Evolutionary conservation across 2,329 filamentous ascomycete species (phyloP).

Genomic region (Fusarium mexicanum): DNA sequence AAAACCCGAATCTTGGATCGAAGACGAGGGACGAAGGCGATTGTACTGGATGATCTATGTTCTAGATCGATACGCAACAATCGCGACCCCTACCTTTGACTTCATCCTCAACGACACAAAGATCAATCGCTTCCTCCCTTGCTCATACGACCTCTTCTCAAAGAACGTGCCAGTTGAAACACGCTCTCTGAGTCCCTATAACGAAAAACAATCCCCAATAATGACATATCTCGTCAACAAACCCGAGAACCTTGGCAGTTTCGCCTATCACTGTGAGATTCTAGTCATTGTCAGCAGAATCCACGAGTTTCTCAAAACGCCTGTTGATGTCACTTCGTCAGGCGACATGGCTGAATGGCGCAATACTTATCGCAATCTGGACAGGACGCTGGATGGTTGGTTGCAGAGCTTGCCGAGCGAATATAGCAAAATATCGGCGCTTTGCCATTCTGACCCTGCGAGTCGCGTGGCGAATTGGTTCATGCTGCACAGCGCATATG

Average conservation of each 20-base stretch:
- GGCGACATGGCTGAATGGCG: slow-evolving; percentile 53
- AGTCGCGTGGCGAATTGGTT: slow-evolving; percentile 59
- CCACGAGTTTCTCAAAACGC: slow-evolving; percentile 54
- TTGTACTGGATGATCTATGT: slow-evolving; percentile 58
- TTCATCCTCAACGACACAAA: slow-evolving; percentile 53
- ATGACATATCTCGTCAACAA: slow-evolving; percentile 48
- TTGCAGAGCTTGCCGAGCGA: slow-evolving; percentile 55
- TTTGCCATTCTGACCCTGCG: slow-evolving; percentile 57
- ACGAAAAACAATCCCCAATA: slow-evolving; percentile 38
- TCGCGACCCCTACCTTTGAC: slow-evolving; percentile 53
- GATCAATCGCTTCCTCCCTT: slow-evolving; percentile 54
- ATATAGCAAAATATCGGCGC: slow-evolving; percentile 56
- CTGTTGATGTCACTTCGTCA: slow-evolving; percentile 52
- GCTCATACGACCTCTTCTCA: slow-evolving; percentile 57
- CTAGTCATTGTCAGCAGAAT: slow-evolving; percentile 54
- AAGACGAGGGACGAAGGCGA: slow-evolving; percentile 55
- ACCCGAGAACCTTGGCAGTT: slow-evolving; percentile 56
- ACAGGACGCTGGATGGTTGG: slow-evolving; percentile 53
- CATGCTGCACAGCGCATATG: slow-evolving; percentile 57
- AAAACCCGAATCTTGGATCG: slow-evolving; percentile 55
- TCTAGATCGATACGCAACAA: slow-evolving; percentile 55
- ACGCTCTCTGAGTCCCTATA: slow-evolving; percentile 42
- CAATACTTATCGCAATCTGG: slow-evolving; percentile 52
- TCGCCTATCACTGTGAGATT: slow-evolving; percentile 58
- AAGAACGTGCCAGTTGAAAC: slow-evolving; percentile 56